These are phyloP conservation scores for Vanilla planifolia DNA, from an alignment of 106 monocot genomes.

Conservation along the genomic window DNA sequence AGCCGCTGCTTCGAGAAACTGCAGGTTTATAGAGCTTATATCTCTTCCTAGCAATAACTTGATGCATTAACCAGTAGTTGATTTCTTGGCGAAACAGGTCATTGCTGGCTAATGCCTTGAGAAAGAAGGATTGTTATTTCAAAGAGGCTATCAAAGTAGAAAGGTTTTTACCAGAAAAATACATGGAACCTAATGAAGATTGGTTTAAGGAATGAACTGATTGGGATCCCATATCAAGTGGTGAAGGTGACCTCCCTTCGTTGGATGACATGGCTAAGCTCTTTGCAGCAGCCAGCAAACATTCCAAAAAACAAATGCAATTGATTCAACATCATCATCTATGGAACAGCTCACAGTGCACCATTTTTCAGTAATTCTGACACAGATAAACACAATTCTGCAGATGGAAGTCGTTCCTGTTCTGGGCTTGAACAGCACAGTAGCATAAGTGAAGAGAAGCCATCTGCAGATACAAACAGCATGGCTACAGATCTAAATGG, in stretches of 20 bases:
- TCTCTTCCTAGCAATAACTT: neutral
- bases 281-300: conserved; percentile 27
- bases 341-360: conserved; percentile 18
- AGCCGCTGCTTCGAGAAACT: conserved; percentile 68
- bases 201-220: conserved; percentile 57
- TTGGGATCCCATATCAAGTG: conserved; percentile 87
- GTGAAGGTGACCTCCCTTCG: conserved; percentile 62
- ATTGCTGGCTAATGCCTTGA: conserved; percentile 50
- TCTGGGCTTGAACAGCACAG: conserved; percentile 10
- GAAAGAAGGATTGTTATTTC: conserved; percentile 64
- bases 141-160: conserved; percentile 81
- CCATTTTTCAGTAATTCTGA: conserved; percentile 2
- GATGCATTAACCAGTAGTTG: neutral
- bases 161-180: conserved; percentile 37
- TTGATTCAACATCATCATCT: conserved; percentile 26
- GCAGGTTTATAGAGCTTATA: conserved; percentile 39
- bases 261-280: conserved; percentile 45
- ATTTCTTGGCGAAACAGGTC: conserved; percentile 27
- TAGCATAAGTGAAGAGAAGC: conserved; percentile 7
- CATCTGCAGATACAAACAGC: conserved; percentile 9
- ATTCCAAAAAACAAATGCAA: conserved; percentile 9
- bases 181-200: conserved; percentile 14
- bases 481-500: neutral
- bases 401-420: neutral
- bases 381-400: neutral